Conservation (phyloP, 306 rosid genomes). For the Vigna reflexopilosa region DNA sequence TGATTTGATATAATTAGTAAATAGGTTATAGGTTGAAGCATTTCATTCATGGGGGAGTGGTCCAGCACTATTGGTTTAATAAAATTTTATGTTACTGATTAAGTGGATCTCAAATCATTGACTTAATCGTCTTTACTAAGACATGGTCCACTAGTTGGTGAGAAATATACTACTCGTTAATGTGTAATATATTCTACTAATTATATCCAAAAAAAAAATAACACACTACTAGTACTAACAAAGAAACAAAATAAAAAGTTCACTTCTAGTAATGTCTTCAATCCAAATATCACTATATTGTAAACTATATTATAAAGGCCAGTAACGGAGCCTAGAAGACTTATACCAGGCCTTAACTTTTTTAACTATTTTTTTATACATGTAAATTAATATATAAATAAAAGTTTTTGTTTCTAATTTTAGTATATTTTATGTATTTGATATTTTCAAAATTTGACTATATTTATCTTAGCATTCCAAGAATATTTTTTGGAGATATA, state of each 20-base stretch:
- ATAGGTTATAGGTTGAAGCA: slow-evolving; percentile 7
- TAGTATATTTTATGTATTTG: too few relatives aligned
- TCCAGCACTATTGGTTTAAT: slow-evolving; percentile 28
- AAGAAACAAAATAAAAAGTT: background rate
- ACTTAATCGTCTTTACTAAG: slow-evolving; percentile 44
- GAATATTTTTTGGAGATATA: too few relatives aligned
- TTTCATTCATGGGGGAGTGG: slow-evolving; percentile 17
- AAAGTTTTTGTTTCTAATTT: too few relatives aligned
- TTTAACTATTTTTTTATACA: too few relatives aligned
- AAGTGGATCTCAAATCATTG: slow-evolving; percentile 50
- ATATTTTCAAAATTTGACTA: too few relatives aligned
- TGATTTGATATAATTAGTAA: slow-evolving; percentile 6
- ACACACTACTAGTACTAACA: slow-evolving; percentile 15
- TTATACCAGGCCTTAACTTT: too few relatives aligned
- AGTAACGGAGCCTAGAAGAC: too few relatives aligned
- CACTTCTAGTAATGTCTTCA: background rate
- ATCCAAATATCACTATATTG: too few relatives aligned
- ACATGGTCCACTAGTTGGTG: slow-evolving; percentile 48
- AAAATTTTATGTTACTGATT: slow-evolving; percentile 41
- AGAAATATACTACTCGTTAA: slow-evolving; percentile 38
- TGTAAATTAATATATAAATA: too few relatives aligned
- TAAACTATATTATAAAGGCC: too few relatives aligned
- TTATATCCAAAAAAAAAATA: slow-evolving; percentile 11
- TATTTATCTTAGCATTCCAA: too few relatives aligned
- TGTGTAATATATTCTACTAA: slow-evolving; percentile 17